These are phyloP conservation scores for Calophaca sinica DNA, from an alignment of 306 rosid species.

Conservation along the genomic window DNA sequence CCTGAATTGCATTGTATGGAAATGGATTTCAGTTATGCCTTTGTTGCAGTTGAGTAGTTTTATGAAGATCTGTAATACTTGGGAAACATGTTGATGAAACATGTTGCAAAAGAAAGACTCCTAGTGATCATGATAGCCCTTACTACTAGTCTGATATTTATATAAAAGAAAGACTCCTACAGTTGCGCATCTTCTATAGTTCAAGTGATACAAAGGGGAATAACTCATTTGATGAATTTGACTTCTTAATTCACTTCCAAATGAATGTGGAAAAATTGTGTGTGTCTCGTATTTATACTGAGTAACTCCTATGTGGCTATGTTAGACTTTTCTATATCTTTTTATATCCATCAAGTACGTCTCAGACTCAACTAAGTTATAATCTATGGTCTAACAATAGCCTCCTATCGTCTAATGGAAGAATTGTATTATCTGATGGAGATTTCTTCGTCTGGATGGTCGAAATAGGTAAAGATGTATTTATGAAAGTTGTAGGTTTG, in stretches of 20 bases:
- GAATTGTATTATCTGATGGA: neutral
- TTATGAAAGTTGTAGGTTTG: neutral
- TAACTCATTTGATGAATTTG: too few relatives aligned
- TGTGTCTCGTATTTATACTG: too few relatives aligned
- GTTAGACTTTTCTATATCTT: too few relatives aligned
- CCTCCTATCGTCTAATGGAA: too few relatives aligned
- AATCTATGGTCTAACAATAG: too few relatives aligned
- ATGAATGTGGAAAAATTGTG: too few relatives aligned
- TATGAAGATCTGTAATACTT: neutral
- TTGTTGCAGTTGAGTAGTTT: neutral
- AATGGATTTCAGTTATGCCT: too few relatives aligned
- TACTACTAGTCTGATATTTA: neutral
- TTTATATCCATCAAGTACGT: too few relatives aligned
- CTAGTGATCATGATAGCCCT: neutral
- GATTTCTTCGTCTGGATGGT: neutral
- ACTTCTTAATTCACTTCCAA: too few relatives aligned
- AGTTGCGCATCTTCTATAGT: neutral
- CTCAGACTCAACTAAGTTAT: too few relatives aligned
- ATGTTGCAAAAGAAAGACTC: neutral
- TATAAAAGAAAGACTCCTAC: neutral
- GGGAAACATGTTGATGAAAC: neutral
- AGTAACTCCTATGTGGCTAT: too few relatives aligned
- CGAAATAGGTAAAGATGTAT: neutral
- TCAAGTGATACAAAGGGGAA: neutral
- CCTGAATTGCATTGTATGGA: too few relatives aligned